Conservation (phyloP, 2,329 filamentous ascomycete species). For the Penicillium sp. region DNA sequence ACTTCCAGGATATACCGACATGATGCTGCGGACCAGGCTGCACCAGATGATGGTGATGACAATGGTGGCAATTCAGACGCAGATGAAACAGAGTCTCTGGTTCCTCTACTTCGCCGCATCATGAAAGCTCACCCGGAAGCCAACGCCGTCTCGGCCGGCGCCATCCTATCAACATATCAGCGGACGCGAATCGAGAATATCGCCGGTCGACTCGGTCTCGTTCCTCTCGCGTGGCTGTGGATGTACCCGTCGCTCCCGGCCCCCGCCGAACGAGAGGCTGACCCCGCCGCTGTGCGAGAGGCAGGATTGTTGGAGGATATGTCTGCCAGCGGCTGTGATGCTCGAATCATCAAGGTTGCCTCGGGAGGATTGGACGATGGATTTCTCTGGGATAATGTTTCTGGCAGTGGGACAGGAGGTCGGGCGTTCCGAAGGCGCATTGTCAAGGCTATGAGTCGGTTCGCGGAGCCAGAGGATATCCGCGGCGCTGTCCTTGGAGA, state of each 20-base stretch:
- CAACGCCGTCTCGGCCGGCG: conserved; percentile 86
- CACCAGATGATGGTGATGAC: background rate
- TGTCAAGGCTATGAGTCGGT: conserved; percentile 57
- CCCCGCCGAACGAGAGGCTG: conserved; percentile 33
- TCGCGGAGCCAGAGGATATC: conserved; percentile 59
- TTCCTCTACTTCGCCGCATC: conserved; percentile 72
- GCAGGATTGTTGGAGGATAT: conserved; percentile 76
- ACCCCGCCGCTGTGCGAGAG: conserved; percentile 24
- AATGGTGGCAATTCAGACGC: conserved; percentile 21
- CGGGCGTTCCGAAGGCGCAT: conserved; percentile 50
- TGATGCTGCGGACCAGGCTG: conserved; percentile 21
- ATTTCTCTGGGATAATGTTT: conserved; percentile 81
- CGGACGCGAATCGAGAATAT: conserved; percentile 94
- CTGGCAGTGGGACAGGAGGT: conserved; percentile 47
- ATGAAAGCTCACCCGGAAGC: conserved; percentile 73
- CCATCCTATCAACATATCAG: conserved; percentile 94
- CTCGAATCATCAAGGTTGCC: conserved; percentile 93
- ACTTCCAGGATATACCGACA: conserved; percentile 70
- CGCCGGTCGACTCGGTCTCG: conserved; percentile 78
- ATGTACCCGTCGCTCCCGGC: conserved; percentile 77
- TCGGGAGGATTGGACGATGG: conserved; percentile 82
- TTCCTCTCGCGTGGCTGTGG: conserved; percentile 87
- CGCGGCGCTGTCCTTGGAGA: conserved; percentile 81
- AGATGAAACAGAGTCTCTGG: conserved; percentile 89
- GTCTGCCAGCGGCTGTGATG: conserved; percentile 75